phyloP scores from a whole-genome alignment of 495 filamentous ascomycete species.

The Hyaloscypha finlandica region DNA sequence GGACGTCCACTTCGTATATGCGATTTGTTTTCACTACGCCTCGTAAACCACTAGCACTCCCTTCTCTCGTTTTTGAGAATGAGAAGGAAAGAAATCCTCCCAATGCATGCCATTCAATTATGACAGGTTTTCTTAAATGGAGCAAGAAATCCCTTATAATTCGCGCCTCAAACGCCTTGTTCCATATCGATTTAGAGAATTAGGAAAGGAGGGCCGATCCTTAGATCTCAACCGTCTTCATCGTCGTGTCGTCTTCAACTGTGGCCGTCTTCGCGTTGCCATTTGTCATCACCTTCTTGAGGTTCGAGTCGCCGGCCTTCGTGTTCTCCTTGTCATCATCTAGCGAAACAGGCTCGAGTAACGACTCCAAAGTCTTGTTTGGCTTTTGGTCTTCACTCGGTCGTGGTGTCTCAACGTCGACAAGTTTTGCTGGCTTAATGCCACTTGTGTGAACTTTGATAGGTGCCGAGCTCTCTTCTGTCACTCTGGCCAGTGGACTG shows the following conservation, averaged over 20 bases:
- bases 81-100: constrained; percentile 23
- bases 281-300: constrained; percentile 31
- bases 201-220: constrained; percentile 13
- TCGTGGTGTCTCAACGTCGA: constrained; percentile 55
- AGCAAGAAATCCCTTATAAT: constrained; percentile 11
- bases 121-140: constrained; percentile 19
- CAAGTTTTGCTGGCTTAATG: constrained; percentile 37
- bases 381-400: constrained; percentile 46
- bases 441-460: constrained; percentile 31
- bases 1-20: constrained; percentile 24
- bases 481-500: constrained; percentile 53
- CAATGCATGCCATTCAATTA: constrained; percentile 30
- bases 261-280: constrained; percentile 38
- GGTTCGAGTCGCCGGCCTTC: constrained; percentile 29
- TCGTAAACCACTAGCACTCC: constrained; percentile 18
- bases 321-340: constrained; percentile 36
- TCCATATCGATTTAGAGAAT: constrained; percentile 23
- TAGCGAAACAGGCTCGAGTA: constrained; percentile 30
- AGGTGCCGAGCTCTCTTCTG: constrained; percentile 45
- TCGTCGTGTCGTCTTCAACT: constrained; percentile 44
- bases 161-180: constrained; percentile 29
- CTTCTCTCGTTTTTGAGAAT: constrained; percentile 1
- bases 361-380: constrained; percentile 26
- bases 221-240: constrained; percentile 63
- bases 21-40: constrained; percentile 24